Percentiles rank a stretch among this genome's conserved stretches.
phyloP scores from a whole-genome alignment of 345 rosid species.

The Eucalyptus lansdowneana region DNA sequence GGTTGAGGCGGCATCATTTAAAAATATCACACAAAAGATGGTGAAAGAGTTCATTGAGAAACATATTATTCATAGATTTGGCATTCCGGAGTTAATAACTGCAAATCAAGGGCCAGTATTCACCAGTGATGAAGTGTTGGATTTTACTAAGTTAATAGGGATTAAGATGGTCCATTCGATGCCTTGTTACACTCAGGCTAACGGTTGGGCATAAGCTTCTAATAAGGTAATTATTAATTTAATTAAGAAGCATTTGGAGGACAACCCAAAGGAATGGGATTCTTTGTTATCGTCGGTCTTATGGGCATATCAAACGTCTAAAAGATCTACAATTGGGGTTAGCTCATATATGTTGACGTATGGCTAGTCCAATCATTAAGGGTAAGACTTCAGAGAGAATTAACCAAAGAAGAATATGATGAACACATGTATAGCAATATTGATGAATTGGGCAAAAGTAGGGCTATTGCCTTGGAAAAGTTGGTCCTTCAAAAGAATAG shows the following conservation, averaged over 20 bases:
- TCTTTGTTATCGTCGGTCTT: background rate
- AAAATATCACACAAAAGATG: background rate
- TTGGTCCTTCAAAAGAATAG: background rate
- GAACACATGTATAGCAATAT: background rate
- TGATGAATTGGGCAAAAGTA: background rate
- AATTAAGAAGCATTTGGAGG: background rate
- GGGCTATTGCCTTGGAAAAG: background rate
- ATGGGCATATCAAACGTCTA: background rate
- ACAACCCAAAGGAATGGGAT: background rate
- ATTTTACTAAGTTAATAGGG: background rate
- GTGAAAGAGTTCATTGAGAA: background rate
- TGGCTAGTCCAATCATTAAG: background rate
- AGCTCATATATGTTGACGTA: background rate
- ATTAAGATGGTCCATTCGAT: background rate
- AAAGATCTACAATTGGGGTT: background rate
- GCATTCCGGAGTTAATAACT: background rate
- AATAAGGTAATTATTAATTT: too few relatives aligned
- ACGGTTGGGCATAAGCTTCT: background rate
- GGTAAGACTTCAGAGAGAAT: background rate
- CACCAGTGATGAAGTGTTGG: background rate
- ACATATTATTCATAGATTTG: background rate
- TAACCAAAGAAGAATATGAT: background rate
- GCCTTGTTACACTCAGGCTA: background rate
- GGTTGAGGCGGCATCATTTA: background rate
- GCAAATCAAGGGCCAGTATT: background rate